Evolutionary conservation across 345 rosid genomes (phyloP).

Genomic region (Orychophragmus violaceus): DNA sequence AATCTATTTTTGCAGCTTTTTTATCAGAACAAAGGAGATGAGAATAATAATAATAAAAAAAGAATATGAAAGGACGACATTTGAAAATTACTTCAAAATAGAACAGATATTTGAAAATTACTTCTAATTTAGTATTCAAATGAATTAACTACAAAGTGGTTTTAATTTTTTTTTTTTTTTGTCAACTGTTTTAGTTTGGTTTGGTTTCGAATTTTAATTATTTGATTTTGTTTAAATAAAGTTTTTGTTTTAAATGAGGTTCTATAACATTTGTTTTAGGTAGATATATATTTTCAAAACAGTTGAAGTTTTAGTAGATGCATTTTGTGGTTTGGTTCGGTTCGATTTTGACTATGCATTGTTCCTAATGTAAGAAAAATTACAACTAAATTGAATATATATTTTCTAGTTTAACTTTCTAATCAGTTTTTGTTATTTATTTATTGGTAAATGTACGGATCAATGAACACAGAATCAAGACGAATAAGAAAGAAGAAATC

Average conservation of each 20-base stretch:
- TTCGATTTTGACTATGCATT: too few species aligned
- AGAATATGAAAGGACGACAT: background rate
- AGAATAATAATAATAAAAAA: background rate
- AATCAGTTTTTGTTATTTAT: too few species aligned
- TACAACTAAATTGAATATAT: too few species aligned
- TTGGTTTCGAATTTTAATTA: background rate
- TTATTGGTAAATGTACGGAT: too few species aligned
- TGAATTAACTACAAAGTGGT: background rate
- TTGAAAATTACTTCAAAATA: background rate
- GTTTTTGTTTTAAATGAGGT: background rate
- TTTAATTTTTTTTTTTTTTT: too few species aligned
- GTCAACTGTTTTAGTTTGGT: too few species aligned
- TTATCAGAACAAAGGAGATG: conserved; percentile 9
- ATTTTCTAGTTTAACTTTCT: too few species aligned
- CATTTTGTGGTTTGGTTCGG: background rate
- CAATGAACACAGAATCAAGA: too few species aligned
- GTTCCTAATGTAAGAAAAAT: too few species aligned
- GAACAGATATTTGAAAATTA: too few species aligned
- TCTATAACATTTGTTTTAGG: background rate
- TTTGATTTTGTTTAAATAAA: background rate
- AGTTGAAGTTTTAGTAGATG: background rate
- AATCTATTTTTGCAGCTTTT: conserved; percentile 19
- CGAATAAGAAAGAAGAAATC: too few species aligned
- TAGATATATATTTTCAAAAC: too few species aligned
- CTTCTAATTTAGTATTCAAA: background rate